These are phyloP conservation scores for Oidium heveae DNA, from an alignment of 2,329 filamentous ascomycete species.

Conservation along the genomic window DNA sequence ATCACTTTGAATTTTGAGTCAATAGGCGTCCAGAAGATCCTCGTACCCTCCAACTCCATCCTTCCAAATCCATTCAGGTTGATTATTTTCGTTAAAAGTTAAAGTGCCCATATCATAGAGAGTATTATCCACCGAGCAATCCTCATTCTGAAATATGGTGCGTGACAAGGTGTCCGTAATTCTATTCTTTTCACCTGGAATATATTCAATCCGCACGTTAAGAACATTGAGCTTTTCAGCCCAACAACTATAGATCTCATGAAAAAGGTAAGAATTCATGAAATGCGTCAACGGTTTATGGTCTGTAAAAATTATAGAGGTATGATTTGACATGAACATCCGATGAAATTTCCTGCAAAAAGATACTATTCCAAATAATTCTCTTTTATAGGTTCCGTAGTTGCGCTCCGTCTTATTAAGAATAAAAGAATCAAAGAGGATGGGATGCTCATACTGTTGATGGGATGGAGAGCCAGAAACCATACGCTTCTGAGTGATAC, in stretches of 20 bases:
- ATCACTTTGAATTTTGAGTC: neutral
- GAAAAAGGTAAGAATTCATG: neutral
- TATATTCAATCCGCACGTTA: neutral
- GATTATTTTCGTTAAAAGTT: neutral
- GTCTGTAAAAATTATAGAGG: too few species aligned
- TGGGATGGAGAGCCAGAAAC: neutral
- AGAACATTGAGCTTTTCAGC: neutral
- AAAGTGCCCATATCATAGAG: neutral
- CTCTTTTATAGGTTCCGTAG: neutral
- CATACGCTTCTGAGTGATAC: neutral
- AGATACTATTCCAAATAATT: neutral
- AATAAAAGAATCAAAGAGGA: too few species aligned
- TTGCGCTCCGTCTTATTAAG: too few species aligned
- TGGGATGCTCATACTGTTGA: neutral
- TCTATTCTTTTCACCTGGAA: neutral
- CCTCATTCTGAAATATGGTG: neutral
- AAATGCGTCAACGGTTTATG: neutral
- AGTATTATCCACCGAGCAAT: neutral
- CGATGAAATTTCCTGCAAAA: neutral
- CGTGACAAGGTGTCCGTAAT: neutral
- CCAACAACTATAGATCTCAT: neutral
- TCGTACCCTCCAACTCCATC: neutral
- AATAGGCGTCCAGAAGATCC: neutral
- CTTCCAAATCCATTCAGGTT: neutral
- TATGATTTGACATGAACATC: neutral